Evolutionary conservation across 768 basidiomycete genomes (phyloP).

Genomic region (Leccinellum luteum): DNA sequence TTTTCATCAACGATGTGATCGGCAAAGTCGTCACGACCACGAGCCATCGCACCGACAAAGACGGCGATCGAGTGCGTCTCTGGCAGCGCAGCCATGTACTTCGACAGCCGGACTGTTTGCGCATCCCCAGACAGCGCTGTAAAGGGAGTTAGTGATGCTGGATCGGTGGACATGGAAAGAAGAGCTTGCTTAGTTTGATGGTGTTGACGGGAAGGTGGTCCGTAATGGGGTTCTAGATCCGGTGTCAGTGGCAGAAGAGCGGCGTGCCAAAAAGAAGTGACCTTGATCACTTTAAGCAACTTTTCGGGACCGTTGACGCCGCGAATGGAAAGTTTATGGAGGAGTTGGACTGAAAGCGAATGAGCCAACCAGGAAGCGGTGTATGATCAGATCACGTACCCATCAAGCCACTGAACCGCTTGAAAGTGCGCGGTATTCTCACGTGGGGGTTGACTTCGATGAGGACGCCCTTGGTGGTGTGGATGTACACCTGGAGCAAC

Average conservation of each 20-base stretch:
- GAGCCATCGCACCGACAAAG: slow-evolving; percentile 98
- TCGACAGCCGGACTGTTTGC: slow-evolving; percentile 72
- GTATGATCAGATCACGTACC: slow-evolving; percentile 47
- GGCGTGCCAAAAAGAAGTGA: slow-evolving; percentile 25
- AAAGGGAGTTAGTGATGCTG: slow-evolving; percentile 4
- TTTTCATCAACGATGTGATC: slow-evolving; percentile 95
- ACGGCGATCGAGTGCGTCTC: slow-evolving; percentile 88
- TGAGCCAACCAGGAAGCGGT: neutral
- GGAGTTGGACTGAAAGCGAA: slow-evolving; percentile 74
- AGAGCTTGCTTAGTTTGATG: slow-evolving; percentile 83
- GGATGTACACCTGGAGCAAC: slow-evolving; percentile 94
- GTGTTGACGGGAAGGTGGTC: slow-evolving; percentile 96
- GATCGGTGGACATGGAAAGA: neutral
- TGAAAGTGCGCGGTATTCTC: slow-evolving; percentile 96
- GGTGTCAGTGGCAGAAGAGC: slow-evolving; percentile 1
- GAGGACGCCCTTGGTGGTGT: slow-evolving; percentile 92
- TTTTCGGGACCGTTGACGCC: slow-evolving; percentile 98
- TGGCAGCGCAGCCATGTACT: slow-evolving; percentile 82
- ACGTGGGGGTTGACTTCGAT: slow-evolving; percentile 99
- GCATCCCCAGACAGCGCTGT: slow-evolving; percentile 91
- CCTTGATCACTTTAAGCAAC: slow-evolving; percentile 94
- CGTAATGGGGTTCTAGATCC: slow-evolving; percentile 78
- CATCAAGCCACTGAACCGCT: slow-evolving; percentile 98
- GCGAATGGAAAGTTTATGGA: slow-evolving; percentile 93
- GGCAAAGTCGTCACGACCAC: slow-evolving; percentile 95